Percentiles rank a stretch among this genome's conserved stretches.
phyloP scores from a whole-genome alignment of 306 rosid species.

The Cucumis cinereus region DNA sequence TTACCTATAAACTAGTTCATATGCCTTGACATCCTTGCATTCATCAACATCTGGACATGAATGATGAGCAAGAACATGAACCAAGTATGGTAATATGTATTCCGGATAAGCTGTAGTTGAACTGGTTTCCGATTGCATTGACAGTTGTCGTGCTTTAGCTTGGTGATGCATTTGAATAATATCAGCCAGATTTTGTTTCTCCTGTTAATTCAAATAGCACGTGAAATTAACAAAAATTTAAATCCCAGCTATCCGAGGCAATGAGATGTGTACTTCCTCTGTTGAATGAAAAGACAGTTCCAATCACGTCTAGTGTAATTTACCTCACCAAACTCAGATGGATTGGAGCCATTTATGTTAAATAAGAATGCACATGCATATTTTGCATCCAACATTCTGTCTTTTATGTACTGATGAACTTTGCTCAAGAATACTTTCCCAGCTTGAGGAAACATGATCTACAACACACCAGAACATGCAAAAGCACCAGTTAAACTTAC shows the following conservation, averaged over 20 bases:
- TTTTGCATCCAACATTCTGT: slow-evolving; percentile 83
- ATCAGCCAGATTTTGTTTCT: slow-evolving; percentile 66
- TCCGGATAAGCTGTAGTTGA: slow-evolving; percentile 66
- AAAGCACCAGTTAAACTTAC: slow-evolving; percentile 12
- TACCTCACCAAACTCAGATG: slow-evolving; percentile 70
- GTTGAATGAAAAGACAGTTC: slow-evolving; percentile 4
- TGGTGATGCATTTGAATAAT: slow-evolving; percentile 86
- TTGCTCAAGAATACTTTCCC: slow-evolving; percentile 60
- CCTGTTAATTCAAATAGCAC: slow-evolving; percentile 41
- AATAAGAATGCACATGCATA: slow-evolving; percentile 73
- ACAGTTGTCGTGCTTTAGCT: slow-evolving; percentile 52
- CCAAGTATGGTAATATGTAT: slow-evolving; percentile 65
- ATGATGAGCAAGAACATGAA: slow-evolving; percentile 81
- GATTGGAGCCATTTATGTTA: slow-evolving; percentile 42
- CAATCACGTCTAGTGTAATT: slow-evolving; percentile 10
- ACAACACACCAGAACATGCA: slow-evolving; percentile 26
- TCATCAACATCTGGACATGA: slow-evolving; percentile 78
- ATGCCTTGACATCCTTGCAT: slow-evolving; percentile 74
- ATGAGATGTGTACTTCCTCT: not conserved
- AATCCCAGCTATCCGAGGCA: slow-evolving; percentile 1
- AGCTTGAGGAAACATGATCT: slow-evolving; percentile 75
- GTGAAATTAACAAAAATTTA: slow-evolving; percentile 10
- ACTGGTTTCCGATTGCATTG: slow-evolving; percentile 56
- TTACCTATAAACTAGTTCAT: slow-evolving; percentile 69
- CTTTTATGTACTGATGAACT: slow-evolving; percentile 82